phyloP scores from a whole-genome alignment of 1,284 basidiomycete genomes.

The Pyrrhoderma noxium region DNA sequence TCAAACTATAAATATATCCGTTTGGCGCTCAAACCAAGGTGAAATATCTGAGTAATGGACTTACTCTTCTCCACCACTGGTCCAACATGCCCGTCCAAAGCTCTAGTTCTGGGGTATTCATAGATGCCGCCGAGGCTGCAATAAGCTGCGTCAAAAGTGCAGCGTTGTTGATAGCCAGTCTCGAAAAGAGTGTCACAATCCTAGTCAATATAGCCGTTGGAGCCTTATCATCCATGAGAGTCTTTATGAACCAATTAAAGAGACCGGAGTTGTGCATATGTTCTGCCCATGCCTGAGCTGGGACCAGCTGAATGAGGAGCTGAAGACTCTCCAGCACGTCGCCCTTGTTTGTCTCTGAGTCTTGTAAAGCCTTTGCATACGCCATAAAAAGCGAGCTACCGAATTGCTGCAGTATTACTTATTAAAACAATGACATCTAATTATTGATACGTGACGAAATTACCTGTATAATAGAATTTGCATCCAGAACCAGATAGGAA shows the following conservation, averaged over 20 bases:
- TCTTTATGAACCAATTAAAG: slow-evolving; percentile 51
- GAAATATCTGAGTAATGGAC: slow-evolving; percentile 22
- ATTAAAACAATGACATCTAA: not conserved
- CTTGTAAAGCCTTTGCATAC: slow-evolving; percentile 42
- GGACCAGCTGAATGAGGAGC: slow-evolving; percentile 54
- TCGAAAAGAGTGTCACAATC: slow-evolving; percentile 60
- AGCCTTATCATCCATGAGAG: slow-evolving; percentile 53
- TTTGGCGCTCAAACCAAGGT: not conserved
- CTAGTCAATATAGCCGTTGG: slow-evolving; percentile 52
- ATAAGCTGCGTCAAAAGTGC: slow-evolving; percentile 62
- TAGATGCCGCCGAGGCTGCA: slow-evolving; percentile 44
- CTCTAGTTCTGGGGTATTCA: slow-evolving; percentile 42
- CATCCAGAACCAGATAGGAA: slow-evolving; percentile 75
- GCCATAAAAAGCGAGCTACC: slow-evolving; percentile 36
- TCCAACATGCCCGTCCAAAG: slow-evolving; percentile 63
- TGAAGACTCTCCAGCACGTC: slow-evolving; percentile 48
- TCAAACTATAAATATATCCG: slow-evolving; percentile 56
- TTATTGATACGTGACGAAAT: slow-evolving; percentile 18
- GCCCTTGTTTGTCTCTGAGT: slow-evolving; percentile 47
- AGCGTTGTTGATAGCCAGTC: slow-evolving; percentile 57
- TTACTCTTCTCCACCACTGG: slow-evolving; percentile 74
- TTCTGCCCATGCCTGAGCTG: slow-evolving; percentile 59
- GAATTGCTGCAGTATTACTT: not conserved
- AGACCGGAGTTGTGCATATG: slow-evolving; percentile 64
- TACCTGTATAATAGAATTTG: slow-evolving; percentile 61